Conservation (phyloP, 2,329 filamentous ascomycete genomes). For the Phaeosphaeriaceae sp. region DNA sequence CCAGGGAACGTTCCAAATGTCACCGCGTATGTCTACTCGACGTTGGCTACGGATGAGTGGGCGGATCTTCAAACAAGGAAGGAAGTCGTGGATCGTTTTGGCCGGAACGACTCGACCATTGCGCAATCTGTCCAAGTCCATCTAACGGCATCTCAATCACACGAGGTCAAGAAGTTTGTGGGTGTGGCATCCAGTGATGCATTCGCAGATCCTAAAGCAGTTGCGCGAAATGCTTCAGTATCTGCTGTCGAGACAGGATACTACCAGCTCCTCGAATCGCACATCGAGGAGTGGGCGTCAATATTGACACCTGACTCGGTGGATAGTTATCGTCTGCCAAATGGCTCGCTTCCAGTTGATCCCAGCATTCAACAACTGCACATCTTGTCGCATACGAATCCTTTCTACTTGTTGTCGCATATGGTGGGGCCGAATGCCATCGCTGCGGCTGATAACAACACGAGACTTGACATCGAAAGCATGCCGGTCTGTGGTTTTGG, state of each 20-base stretch:
- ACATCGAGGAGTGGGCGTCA: conserved; percentile 67
- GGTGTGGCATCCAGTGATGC: conserved; percentile 74
- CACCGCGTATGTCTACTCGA: conserved; percentile 66
- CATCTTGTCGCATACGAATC: conserved; percentile 62
- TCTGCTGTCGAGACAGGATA: conserved; percentile 62
- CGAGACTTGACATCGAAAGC: conserved; percentile 65
- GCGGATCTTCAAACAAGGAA: conserved; percentile 53
- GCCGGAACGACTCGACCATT: conserved; percentile 67
- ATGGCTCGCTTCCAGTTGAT: conserved; percentile 64
- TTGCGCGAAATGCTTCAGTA: conserved; percentile 63
- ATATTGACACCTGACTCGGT: conserved; percentile 68
- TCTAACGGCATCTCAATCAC: conserved; percentile 60
- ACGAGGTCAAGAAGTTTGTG: conserved; percentile 70
- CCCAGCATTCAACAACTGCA: conserved; percentile 63
- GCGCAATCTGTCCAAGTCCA: conserved; percentile 65
- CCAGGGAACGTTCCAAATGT: conserved; percentile 68
- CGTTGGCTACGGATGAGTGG: conserved; percentile 55
- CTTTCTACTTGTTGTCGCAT: conserved; percentile 65
- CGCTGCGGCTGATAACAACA: conserved; percentile 55
- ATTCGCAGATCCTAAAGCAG: conserved; percentile 63
- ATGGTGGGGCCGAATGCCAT: conserved; percentile 63
- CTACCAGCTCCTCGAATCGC: conserved; percentile 60
- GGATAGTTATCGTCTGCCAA: conserved; percentile 66
- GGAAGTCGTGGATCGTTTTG: conserved; percentile 58
- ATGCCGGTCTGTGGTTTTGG: conserved; percentile 72